Base-by-base conservation (phyloP, 352 stramenopile genomes). In the Pythium sp. region DNA sequence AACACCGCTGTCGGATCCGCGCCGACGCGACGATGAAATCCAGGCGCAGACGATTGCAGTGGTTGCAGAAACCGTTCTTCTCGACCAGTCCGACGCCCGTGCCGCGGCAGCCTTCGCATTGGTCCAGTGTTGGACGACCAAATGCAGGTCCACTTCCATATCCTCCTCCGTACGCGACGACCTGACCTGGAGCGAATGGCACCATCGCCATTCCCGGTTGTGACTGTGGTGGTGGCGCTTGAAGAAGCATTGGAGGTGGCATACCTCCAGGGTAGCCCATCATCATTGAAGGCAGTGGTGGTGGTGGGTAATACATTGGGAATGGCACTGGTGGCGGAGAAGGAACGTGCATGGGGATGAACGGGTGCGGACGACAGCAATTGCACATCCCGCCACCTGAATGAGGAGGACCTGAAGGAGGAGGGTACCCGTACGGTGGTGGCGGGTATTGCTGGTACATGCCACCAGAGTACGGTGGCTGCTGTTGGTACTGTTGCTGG, bases 1-100 rank as follows among this genome's bases (percentile, higher is more conserved):
- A 72, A 63, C 84, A 92, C 0, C 79, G 73, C 56, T 75, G 75
- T 14, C 76, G 79, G 64, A 92, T 85, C 30, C 86, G 78, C 32
- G 79, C 77, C 18, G 84, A 87, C 41, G 83, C 81, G 20, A 92
- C 78, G 71, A 92, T 90, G 58, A 92, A 90, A 15, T 82, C 84
- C 51, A 90, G 80, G 1, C 76, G 75, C 51, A 92, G 69, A 3
- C 84, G 81, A 53, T 92, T 90, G 69, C 84, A 92, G 65, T 92
- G 81, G 14, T 76, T 76, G 43, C 84, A 92, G 9, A 85, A 71
- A 7, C 81, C 84, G 54, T 92, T 92, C 74, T 89, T 89, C 71
- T 92, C 80, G 5, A 86, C 80, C 26, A 92, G 53, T 3, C 74
- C 80, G 18, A 92, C 81, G 15, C 84, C 79, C 56, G 80, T 66